Evolutionary conservation across 257 asterid genomes (phyloP), one percentile per base, ranked within the genome.

Genomic region (Salvia hispanica): DNA sequence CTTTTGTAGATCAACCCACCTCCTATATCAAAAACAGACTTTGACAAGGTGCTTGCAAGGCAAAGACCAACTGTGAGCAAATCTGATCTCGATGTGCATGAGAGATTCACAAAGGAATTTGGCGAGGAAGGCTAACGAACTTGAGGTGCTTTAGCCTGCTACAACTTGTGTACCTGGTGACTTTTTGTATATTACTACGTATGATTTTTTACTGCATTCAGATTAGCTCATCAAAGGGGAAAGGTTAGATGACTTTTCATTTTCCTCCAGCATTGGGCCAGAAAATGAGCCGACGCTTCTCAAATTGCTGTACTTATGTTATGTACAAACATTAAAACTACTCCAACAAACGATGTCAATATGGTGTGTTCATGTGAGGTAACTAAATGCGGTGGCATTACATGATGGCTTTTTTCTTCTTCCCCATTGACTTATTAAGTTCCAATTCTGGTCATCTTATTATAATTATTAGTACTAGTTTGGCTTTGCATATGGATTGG

Each of bases 11-110:
- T n/a, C n/a, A n/a, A n/a, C n/a, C n/a, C n/a, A n/a, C 99, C 99
- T 1, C 99, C 99, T 5, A 91, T 94, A 72, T 81, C 91, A 0
- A 91, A 78, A 80, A 74, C 80, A 16, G 97, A 94, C 76, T 91
- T 94, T n/a, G 95, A 91, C 52, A 94, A 94, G 85, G 97, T 94
- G 63, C 88, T 91, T 5, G 88, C 93, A 6, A 84, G 95, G 72
- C 99, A 94, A 63, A 82, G 76, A 69, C 99, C 99, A 52, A 94
- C 99, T 7, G 96, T 94, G 47, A 94, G 97, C 86, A 91, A 91
- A 82, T 6, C 86, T 2, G 99, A 94, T 74, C 99, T 94, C 42
- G 91, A 88, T 11, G 91, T 91, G 77, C 99, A 94, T 3, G 96
- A 91, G 84, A 81, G 90, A 82, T 94, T 91, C 81, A 91, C 97